Evolutionary conservation across 257 asterid species (phyloP).

Genomic region (Solanum pennellii): DNA sequence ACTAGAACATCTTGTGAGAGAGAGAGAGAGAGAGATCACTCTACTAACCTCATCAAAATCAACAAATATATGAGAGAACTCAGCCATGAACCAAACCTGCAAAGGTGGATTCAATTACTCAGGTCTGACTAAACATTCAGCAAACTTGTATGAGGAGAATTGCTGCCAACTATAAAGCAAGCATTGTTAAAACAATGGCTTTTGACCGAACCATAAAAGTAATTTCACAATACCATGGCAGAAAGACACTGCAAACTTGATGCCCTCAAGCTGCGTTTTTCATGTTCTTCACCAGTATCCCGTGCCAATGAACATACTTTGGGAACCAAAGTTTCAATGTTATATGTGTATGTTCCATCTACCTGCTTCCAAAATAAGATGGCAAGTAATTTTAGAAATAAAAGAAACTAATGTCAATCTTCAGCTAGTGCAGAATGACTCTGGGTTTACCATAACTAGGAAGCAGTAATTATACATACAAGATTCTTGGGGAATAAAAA

Average conservation of each 20-base stretch:
- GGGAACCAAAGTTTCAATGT: constrained; percentile 56
- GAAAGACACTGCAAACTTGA: constrained; percentile 90
- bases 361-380: constrained; percentile 35
- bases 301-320: constrained; percentile 61
- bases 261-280: constrained; percentile 56
- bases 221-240: constrained; percentile 51
- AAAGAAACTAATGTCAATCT: neutral
- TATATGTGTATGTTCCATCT: constrained; percentile 69
- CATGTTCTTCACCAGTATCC: constrained; percentile 46
- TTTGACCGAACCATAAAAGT: neutral
- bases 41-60: constrained; percentile 74
- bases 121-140: neutral
- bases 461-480: neutral
- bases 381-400: neutral
- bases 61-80: constrained; percentile 67
- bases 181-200: neutral
- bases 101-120: constrained; percentile 6
- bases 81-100: constrained; percentile 94
- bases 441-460: neutral
- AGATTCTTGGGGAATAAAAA: neutral
- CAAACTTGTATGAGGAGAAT: neutral
- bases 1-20: neutral
- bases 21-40: neutral
- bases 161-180: neutral
- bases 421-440: neutral